phyloP scores from a whole-genome alignment of 805 yeast species.

The Wickerhamiella alocasiicola region DNA sequence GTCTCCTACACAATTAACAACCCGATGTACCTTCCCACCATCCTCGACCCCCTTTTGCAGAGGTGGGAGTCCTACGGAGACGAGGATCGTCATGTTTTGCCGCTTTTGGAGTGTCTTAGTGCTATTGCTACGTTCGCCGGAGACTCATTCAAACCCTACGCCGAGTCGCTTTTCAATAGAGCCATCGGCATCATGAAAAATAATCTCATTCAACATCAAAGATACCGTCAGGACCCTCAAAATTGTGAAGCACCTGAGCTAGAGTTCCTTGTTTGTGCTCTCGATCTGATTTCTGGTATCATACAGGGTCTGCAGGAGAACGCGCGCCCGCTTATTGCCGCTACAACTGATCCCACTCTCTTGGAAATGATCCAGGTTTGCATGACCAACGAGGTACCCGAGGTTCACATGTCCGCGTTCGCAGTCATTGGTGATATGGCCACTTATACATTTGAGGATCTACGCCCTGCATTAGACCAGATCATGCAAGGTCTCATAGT shows the following conservation, averaged over 20 bases:
- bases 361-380: constrained; percentile 55
- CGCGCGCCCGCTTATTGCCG: constrained; percentile 40
- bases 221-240: constrained; percentile 49
- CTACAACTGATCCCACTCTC: constrained; percentile 30
- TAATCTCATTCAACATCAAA: constrained; percentile 54
- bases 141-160: constrained; percentile 75
- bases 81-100: constrained; percentile 79
- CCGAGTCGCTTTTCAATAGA: constrained; percentile 71
- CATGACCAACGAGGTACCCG: constrained; percentile 62
- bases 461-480: constrained; percentile 25
- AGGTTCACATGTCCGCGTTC: constrained; percentile 87
- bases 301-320: constrained; percentile 74
- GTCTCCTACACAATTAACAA: constrained; percentile 46
- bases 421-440: constrained; percentile 87
- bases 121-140: constrained; percentile 82
- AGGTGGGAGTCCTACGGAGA: constrained; percentile 72
- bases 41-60: constrained; percentile 69
- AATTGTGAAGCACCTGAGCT: constrained; percentile 49
- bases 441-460: constrained; percentile 38
- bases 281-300: constrained; percentile 85
- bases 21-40: constrained; percentile 42
- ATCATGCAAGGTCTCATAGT: constrained; percentile 38
- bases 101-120: constrained; percentile 84
- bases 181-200: constrained; percentile 56
- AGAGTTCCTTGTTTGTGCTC: constrained; percentile 76